Evolutionary conservation across 2,329 filamentous ascomycete species (phyloP).

Genomic region (Cylindrodendrum hubeiense): DNA sequence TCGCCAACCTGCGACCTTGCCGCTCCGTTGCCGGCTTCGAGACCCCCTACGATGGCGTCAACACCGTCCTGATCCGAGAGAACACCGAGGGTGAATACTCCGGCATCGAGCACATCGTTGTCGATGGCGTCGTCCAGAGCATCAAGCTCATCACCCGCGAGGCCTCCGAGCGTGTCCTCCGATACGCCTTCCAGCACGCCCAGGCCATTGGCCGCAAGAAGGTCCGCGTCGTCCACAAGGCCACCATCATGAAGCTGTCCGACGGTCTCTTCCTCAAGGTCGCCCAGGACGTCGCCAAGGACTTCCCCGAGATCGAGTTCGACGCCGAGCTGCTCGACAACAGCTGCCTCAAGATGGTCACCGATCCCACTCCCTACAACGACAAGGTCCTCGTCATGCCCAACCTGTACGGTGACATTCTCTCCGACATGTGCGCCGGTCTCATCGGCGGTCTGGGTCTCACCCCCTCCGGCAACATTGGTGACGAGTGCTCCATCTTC

Average conservation of each 20-base stretch:
- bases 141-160: slow-evolving; percentile 99
- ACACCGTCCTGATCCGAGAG: slow-evolving; percentile 98
- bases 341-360: slow-evolving; percentile 98
- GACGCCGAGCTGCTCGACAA: slow-evolving; percentile 99
- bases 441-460: slow-evolving; percentile 97
- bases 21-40: slow-evolving; percentile 97
- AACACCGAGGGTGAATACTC: slow-evolving; percentile 99
- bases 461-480: slow-evolving; percentile 98
- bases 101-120: slow-evolving; percentile 97
- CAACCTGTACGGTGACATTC: slow-evolving; percentile 99
- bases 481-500: slow-evolving; percentile 99
- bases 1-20: slow-evolving; percentile 98
- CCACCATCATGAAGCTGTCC: slow-evolving; percentile 99
- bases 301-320: slow-evolving; percentile 96
- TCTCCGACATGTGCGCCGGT: slow-evolving; percentile 99
- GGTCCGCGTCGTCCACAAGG: slow-evolving; percentile 99
- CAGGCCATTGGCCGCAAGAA: slow-evolving; percentile 93
- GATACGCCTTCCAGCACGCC: slow-evolving; percentile 98
- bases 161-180: slow-evolving; percentile 93
- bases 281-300: slow-evolving; percentile 88
- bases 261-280: slow-evolving; percentile 97
- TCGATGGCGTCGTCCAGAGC: slow-evolving; percentile 97
- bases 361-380: slow-evolving; percentile 95
- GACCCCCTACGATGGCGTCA: slow-evolving; percentile 97
- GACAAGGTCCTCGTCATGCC: slow-evolving; percentile 99